A percentile compares a stretch with the other conserved stretches of the same genome.
These are phyloP conservation scores for Eremothecium cymbalariae DNA, from an alignment of 1,139 yeast genomes.

Conservation along the genomic window DNA sequence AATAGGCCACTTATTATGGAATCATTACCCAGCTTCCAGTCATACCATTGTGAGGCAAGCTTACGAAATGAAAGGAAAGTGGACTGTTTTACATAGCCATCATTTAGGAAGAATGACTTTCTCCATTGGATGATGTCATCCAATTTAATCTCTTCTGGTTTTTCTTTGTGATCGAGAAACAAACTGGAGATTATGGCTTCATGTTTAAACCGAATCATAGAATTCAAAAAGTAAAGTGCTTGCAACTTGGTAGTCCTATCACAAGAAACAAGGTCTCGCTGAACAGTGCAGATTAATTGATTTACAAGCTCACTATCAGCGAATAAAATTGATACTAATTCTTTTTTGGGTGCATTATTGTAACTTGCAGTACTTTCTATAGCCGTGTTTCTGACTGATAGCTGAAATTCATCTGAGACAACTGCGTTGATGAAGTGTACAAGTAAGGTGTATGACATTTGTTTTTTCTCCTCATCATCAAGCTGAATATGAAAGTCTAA, in stretches of 20 bases:
- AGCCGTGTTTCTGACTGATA: neutral
- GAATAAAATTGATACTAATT: slow-evolving; percentile 1
- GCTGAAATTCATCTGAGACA: neutral
- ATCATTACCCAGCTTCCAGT: slow-evolving; percentile 4
- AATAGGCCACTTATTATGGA: slow-evolving; percentile 2
- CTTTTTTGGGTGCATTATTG: neutral
- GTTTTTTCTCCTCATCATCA: slow-evolving; percentile 1
- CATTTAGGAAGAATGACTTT: neutral
- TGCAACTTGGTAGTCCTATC: slow-evolving; percentile 3
- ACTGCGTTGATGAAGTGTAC: slow-evolving; percentile 2
- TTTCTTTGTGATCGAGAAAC: neutral
- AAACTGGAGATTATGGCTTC: slow-evolving; percentile 3
- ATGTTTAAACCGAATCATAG: slow-evolving; percentile 2
- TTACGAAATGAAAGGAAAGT: too few relatives aligned
- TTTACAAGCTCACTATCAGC: slow-evolving; percentile 1
- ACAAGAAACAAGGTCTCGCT: slow-evolving; percentile 1
- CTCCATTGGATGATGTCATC: slow-evolving; percentile 2
- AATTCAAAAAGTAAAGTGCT: slow-evolving; percentile 1
- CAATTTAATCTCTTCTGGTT: neutral
- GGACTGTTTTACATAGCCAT: too few relatives aligned
- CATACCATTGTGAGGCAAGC: slow-evolving; percentile 3
- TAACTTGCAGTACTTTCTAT: neutral
- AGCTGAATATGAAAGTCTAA: neutral
- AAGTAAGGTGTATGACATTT: slow-evolving; percentile 2
- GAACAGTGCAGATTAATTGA: neutral